Conservation (phyloP, 1,284 basidiomycete genomes). For the Anthracocystis walkeri region DNA sequence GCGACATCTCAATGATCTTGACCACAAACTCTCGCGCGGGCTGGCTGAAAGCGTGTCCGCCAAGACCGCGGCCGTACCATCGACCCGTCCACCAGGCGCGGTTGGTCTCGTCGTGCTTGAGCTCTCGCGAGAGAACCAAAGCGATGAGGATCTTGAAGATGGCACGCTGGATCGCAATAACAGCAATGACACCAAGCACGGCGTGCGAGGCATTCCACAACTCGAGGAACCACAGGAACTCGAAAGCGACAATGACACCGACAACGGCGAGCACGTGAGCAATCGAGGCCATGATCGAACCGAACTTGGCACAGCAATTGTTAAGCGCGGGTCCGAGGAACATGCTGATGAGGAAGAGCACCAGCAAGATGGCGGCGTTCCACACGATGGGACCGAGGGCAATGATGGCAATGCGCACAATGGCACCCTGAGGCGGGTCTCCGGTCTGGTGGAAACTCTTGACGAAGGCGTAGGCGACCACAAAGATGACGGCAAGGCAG, state of each 20-base stretch:
- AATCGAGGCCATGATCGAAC: slow-evolving; percentile 68
- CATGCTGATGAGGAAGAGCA: slow-evolving; percentile 87
- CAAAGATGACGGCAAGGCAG: slow-evolving; percentile 66
- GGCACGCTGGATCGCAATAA: slow-evolving; percentile 69
- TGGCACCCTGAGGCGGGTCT: slow-evolving; percentile 74
- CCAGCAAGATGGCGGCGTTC: slow-evolving; percentile 88
- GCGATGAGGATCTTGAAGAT: slow-evolving; percentile 69
- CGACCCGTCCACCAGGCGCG: slow-evolving; percentile 70
- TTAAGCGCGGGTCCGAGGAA: slow-evolving; percentile 93
- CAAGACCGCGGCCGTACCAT: slow-evolving; percentile 69
- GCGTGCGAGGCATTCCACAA: slow-evolving; percentile 91
- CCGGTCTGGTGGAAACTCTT: slow-evolving; percentile 65
- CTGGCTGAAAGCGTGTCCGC: slow-evolving; percentile 69
- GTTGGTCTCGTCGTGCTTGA: slow-evolving; percentile 70
- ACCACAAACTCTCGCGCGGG: slow-evolving; percentile 68
- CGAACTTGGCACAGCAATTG: slow-evolving; percentile 72
- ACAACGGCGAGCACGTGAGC: slow-evolving; percentile 67
- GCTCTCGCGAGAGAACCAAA: slow-evolving; percentile 66
- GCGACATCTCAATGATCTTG: slow-evolving; percentile 69
- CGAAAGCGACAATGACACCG: slow-evolving; percentile 63
- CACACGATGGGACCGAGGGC: slow-evolving; percentile 93
- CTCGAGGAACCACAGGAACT: slow-evolving; percentile 87
- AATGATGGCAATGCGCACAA: slow-evolving; percentile 92
- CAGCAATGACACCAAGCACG: slow-evolving; percentile 72
- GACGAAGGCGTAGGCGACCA: slow-evolving; percentile 69